Conservation (phyloP, 148 eudicot genomes). For the Cornus controversa region DNA sequence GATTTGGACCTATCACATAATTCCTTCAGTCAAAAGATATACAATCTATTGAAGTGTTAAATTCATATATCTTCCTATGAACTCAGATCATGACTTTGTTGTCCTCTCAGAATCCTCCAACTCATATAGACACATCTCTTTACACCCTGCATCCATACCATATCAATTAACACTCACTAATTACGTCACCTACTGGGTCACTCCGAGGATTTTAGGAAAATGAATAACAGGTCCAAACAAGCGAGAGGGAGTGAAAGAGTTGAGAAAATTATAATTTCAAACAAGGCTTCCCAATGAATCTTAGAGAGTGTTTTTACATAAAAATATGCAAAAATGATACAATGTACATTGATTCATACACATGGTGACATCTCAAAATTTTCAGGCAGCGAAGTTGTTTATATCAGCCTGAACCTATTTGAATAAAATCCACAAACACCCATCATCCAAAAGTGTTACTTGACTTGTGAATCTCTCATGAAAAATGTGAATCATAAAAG, state of each 20-base stretch:
- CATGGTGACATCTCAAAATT: background rate
- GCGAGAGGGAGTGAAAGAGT: background rate
- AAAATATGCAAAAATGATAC: background rate
- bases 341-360: background rate
- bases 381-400: background rate
- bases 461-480: background rate
- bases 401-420: background rate
- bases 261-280: background rate
- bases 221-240: background rate
- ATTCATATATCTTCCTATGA: background rate
- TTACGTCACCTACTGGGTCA: background rate
- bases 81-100: background rate
- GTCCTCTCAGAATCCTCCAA: background rate
- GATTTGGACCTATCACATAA: background rate
- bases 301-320: background rate
- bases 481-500: background rate
- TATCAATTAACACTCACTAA: background rate
- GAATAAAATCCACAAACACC: background rate
- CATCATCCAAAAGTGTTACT: background rate
- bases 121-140: background rate
- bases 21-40: background rate
- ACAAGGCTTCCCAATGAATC: no score
- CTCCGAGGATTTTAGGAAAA: background rate
- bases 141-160: background rate
- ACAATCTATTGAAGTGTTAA: background rate